Evolutionary conservation across 1,284 basidiomycete genomes (phyloP), one percentile per base, ranked within the genome.

Genomic region (Porodaedalea pini): DNA sequence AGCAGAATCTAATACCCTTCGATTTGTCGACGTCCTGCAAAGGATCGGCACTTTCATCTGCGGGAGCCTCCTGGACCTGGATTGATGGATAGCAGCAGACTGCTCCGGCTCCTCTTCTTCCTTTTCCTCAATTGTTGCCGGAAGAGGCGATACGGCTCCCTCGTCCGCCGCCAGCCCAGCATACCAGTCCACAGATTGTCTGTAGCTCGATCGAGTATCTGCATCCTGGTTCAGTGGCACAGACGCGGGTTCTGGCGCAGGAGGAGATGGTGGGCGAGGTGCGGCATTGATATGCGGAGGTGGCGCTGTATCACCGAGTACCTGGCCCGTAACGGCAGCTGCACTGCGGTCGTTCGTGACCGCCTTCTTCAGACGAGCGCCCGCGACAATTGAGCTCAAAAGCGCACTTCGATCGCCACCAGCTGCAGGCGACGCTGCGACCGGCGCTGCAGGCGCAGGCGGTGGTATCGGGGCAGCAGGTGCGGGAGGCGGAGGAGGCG

Each of bases 141-240:
- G 80, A 57, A 88, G 64, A 45, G 57, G 57, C 58, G 59, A 59
- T 10, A 66, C 61, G 10, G 68, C 65, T 40, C 75, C 67, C 7
- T 73, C 69, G 71, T 96, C 92, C 40, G 87, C 86, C 7, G 94
- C 94, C n/a, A 96, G 77, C 39, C 86, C 88, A 56, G 85, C 81
- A 68, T 92, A 92, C 95, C 95, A 98, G 67, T 94, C 94, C 8
- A 97, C 89, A 25, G 86, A 90, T 70, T 94, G 89, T 60, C 89
- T 80, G 66, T 92, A 85, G 52, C 72, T 80, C 57, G 69, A 65
- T 52, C 62, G 55, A 56, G 69, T 60, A 44, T 65, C 65, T 41
- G 51, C 59, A 21, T 40, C 58, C 45, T 61, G 45, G 44, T 65
- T 66, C 68, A 77, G 71, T 32, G 48, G 53, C 59, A 63, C 57